Conservation (phyloP, 2,329 filamentous ascomycete species). For the Macrophomina phaseolina region DNA sequence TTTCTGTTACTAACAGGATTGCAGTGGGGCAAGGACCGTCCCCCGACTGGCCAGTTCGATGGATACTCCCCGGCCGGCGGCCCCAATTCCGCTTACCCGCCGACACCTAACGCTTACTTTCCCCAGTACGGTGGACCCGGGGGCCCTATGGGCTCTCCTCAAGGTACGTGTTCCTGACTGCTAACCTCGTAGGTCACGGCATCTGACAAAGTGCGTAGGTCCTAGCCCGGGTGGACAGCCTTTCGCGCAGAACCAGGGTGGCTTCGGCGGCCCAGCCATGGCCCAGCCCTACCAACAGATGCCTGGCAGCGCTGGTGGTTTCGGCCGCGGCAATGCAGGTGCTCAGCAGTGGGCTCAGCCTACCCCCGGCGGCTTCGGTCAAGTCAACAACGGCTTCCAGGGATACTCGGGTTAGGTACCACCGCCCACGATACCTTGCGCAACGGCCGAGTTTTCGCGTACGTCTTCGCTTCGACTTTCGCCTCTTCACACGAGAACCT, state of each 20-base stretch:
- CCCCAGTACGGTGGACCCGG: constrained; percentile 85
- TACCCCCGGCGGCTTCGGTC: constrained; percentile 52
- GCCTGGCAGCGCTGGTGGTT: constrained; percentile 76
- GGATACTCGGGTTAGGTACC: constrained; percentile 62
- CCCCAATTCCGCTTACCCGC: constrained; percentile 75
- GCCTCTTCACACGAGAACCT: constrained; percentile 25
- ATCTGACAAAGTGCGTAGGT: constrained; percentile 51
- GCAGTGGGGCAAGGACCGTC: constrained; percentile 99
- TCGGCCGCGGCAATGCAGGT: constrained; percentile 70
- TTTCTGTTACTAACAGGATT: constrained; percentile 38
- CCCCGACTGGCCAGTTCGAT: constrained; percentile 81
- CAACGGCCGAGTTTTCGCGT: constrained; percentile 26
- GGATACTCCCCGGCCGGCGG: constrained; percentile 75
- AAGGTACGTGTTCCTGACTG: constrained; percentile 53
- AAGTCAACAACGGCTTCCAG: constrained; percentile 60
- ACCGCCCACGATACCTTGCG: constrained; percentile 24
- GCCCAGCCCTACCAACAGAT: constrained; percentile 54
- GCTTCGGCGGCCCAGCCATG: constrained; percentile 69
- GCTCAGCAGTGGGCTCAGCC: constrained; percentile 62
- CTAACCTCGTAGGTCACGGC: not conserved
- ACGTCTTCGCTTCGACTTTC: constrained; percentile 27
- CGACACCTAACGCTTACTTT: constrained; percentile 82
- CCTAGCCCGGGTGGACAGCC: constrained; percentile 67
- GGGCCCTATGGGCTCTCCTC: constrained; percentile 64
- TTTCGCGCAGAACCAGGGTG: constrained; percentile 59